A percentile compares a stretch with the other conserved stretches of the same genome.
Conservation (phyloP, 129 eudicot genomes). For the Logfia minima region DNA sequence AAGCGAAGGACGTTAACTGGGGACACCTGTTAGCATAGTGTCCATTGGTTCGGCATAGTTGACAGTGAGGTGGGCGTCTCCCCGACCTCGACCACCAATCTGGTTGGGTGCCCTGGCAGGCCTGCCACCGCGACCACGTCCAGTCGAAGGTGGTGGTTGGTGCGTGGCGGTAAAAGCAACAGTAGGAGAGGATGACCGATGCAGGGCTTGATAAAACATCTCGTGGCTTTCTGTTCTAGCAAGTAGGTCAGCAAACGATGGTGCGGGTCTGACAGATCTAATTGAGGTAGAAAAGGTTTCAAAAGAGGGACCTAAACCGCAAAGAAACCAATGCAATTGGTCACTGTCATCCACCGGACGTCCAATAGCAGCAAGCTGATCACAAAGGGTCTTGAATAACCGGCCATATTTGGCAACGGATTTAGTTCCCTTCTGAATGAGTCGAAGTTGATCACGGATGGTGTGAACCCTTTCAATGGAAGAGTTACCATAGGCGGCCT, state of each 20-base stretch:
- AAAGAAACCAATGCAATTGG: constrained; percentile 6
- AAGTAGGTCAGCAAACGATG: constrained; percentile 10
- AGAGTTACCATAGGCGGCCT: constrained; percentile 13
- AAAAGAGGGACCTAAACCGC: background rate
- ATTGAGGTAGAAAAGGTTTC: background rate
- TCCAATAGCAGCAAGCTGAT: background rate
- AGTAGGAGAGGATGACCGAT: background rate
- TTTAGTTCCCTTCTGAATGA: background rate
- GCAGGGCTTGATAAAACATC: background rate
- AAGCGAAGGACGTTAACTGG: background rate
- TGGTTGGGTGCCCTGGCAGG: background rate
- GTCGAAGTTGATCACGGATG: background rate
- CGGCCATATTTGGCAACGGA: background rate
- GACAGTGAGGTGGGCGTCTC: background rate
- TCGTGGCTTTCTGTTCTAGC: constrained; percentile 1
- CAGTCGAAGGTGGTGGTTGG: background rate
- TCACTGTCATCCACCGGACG: background rate
- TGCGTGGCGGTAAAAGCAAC: background rate
- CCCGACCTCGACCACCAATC: background rate
- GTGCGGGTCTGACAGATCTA: background rate
- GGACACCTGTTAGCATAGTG: constrained; percentile 3
- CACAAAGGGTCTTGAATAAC: background rate
- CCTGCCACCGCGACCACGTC: background rate
- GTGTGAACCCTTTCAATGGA: constrained; percentile 11
- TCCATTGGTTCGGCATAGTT: background rate